Evolutionary conservation across 1,284 basidiomycete genomes (phyloP).

Genomic region (Peniophora sp.): DNA sequence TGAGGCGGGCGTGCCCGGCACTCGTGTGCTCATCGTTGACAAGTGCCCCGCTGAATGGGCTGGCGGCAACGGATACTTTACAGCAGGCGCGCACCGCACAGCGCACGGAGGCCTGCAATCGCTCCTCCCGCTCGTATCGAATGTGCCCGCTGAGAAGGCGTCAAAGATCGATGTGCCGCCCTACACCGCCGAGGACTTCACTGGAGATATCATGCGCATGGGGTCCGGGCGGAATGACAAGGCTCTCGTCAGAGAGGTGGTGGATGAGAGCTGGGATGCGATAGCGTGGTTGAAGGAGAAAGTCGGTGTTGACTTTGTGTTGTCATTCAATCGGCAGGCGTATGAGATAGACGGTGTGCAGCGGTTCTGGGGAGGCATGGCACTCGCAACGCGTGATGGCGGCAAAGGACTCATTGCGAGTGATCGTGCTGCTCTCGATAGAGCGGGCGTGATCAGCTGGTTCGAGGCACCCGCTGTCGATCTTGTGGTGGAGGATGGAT

Average conservation of each 20-base stretch:
- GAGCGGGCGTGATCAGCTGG: constrained; percentile 46
- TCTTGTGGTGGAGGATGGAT: constrained; percentile 29
- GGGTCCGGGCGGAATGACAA: constrained; percentile 40
- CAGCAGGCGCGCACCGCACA: constrained; percentile 57
- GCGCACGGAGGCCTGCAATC: constrained; percentile 51
- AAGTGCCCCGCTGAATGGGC: constrained; percentile 57
- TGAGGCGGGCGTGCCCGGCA: constrained; percentile 41
- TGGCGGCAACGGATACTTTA: constrained; percentile 67
- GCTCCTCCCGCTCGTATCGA: constrained; percentile 45
- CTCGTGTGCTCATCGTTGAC: constrained; percentile 52
- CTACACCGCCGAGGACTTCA: constrained; percentile 47
- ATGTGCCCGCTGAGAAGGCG: constrained; percentile 34
- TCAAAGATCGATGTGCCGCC: constrained; percentile 47
- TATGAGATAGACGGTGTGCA: constrained; percentile 54
- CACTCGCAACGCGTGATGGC: constrained; percentile 48
- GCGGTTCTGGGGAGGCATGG: constrained; percentile 65
- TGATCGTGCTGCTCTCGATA: constrained; percentile 40
- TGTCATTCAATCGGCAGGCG: constrained; percentile 60
- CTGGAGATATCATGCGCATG: constrained; percentile 52
- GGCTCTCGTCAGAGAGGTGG: constrained; percentile 41
- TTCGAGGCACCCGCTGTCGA: constrained; percentile 42
- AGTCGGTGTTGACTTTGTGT: constrained; percentile 45
- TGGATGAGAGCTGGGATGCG: constrained; percentile 46
- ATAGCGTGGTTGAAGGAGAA: constrained; percentile 46
- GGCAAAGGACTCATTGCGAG: constrained; percentile 61